Percentiles rank a stretch among this genome's conserved stretches.
phyloP scores from a whole-genome alignment of 2,329 filamentous ascomycete species.

The Fusarium clavum region DNA sequence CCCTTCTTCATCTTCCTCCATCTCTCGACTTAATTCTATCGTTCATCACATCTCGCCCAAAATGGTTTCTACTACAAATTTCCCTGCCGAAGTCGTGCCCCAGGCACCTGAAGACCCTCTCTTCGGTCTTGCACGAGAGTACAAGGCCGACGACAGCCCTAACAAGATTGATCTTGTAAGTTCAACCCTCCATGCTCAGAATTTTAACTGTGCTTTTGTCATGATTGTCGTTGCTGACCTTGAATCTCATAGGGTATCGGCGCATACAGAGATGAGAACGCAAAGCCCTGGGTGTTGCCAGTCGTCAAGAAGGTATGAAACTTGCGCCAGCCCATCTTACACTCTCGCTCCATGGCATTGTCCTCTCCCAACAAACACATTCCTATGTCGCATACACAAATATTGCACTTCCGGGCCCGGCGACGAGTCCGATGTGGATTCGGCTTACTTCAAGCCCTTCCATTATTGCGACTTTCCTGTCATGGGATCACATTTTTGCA shows the following conservation, averaged over 20 bases:
- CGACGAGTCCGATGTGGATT: constrained; percentile 20
- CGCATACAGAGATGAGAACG: constrained; percentile 93
- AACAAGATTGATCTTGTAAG: constrained; percentile 93
- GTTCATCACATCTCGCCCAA: constrained; percentile 76
- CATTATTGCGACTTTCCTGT: constrained; percentile 32
- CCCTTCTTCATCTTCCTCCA: constrained; percentile 59
- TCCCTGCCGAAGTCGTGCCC: constrained; percentile 81
- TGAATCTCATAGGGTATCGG: constrained; percentile 72
- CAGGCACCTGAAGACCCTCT: constrained; percentile 95
- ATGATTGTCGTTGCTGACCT: constrained; percentile 19
- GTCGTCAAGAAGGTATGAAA: constrained; percentile 89
- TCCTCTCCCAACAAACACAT: background rate
- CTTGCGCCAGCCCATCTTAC: constrained; percentile 10
- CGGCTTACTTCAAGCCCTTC: constrained; percentile 22
- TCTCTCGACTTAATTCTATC: constrained; percentile 70
- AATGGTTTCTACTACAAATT: constrained; percentile 63
- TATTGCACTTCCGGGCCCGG: constrained; percentile 3
- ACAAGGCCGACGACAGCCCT: constrained; percentile 77
- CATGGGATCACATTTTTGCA: constrained; percentile 34
- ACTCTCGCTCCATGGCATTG: constrained; percentile 15
- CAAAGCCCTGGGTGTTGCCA: constrained; percentile 96
- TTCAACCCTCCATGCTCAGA: background rate
- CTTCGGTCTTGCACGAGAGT: constrained; percentile 92
- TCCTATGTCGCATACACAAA: constrained; percentile 20
- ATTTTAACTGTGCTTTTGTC: background rate